Evolutionary conservation across 257 asterid species (phyloP).

Genomic region (Fraxinus anomala): DNA sequence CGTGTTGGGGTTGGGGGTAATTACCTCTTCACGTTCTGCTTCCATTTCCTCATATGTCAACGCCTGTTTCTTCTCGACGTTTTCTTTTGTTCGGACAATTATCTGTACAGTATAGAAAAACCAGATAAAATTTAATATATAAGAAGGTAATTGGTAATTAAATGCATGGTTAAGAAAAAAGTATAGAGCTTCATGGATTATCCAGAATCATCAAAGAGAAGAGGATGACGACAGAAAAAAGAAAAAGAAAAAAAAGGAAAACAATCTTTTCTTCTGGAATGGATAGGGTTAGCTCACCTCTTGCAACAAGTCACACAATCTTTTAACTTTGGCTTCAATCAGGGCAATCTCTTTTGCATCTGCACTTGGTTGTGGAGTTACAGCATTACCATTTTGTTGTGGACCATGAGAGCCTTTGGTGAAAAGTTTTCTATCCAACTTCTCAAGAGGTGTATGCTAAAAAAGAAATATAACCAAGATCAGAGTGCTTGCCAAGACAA

Average conservation of each 20-base stretch:
- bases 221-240: neutral
- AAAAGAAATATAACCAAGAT: conserved; percentile 29
- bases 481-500: neutral
- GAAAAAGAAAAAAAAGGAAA: conserved; percentile 16
- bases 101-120: conserved; percentile 56
- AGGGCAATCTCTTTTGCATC: conserved; percentile 81
- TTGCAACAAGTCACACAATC: conserved; percentile 72
- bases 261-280: conserved; percentile 7
- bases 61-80: conserved; percentile 92
- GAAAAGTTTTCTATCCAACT: conserved; percentile 80
- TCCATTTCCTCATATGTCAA: conserved; percentile 97
- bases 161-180: conserved; percentile 8
- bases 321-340: conserved; percentile 79
- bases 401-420: conserved; percentile 62
- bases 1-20: conserved; percentile 18
- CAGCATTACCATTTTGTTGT: conserved; percentile 54
- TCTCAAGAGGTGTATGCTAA: conserved; percentile 83
- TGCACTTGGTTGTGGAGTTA: conserved; percentile 43
- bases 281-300: conserved; percentile 51
- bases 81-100: conserved; percentile 82
- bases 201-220: conserved; percentile 12
- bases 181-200: conserved; percentile 7
- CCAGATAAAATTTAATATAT: conserved; percentile 12
- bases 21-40: conserved; percentile 98
- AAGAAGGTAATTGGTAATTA: neutral